Conservation (phyloP, 208 protist species). For the Porcisia deanei region DNA sequence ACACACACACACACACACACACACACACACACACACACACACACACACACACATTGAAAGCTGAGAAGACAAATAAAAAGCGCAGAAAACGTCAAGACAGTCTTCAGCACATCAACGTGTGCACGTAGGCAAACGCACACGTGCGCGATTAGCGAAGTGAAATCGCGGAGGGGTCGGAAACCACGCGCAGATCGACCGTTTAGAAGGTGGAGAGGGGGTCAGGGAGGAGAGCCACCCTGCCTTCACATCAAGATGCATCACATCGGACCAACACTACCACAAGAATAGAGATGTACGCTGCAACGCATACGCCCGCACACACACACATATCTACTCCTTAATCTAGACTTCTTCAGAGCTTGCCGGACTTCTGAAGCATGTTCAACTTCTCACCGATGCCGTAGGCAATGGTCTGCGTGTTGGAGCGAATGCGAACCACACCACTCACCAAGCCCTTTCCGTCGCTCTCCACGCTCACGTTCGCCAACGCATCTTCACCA, state of each 20-base stretch:
- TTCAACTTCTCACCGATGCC: conserved; percentile 97
- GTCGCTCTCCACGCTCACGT: conserved; percentile 90
- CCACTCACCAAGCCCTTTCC: conserved; percentile 90
- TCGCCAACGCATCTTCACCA: conserved; percentile 97
- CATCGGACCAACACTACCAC: neutral
- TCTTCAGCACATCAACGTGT: neutral
- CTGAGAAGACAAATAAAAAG: too few relatives aligned
- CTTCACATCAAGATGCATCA: neutral
- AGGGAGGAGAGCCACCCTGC: neutral
- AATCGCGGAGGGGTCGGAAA: neutral
- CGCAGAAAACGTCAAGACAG: neutral
- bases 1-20: too few relatives aligned
- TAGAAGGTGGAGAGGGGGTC: neutral
- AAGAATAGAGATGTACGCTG: neutral
- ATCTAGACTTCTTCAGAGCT: conserved; percentile 10
- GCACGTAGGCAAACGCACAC: neutral
- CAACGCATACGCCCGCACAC: neutral
- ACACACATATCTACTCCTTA: neutral
- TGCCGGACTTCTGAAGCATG: conserved; percentile 47
- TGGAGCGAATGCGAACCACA: conserved; percentile 96
- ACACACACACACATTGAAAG: neutral
- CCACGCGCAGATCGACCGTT: neutral
- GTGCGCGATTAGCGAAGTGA: neutral
- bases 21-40: neutral
- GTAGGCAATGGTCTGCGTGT: conserved; percentile 98